Percentiles rank a stretch among this genome's conserved stretches.
phyloP scores from a whole-genome alignment of 140 eudicot species.

The Cichorium intybus region DNA sequence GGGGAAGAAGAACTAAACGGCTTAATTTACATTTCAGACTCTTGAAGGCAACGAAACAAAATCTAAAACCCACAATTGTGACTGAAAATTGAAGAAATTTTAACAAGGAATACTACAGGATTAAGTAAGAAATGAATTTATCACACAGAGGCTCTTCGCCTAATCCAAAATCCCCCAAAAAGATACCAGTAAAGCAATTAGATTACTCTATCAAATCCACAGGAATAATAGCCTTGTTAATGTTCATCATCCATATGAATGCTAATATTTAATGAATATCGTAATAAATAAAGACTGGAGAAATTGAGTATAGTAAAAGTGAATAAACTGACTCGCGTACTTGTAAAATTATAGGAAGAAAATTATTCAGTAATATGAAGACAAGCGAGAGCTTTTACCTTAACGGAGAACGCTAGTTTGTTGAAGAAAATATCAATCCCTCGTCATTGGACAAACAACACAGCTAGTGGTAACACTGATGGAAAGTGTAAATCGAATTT shows the following conservation, averaged over 20 bases:
- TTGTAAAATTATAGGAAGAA: background rate
- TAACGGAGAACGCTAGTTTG: conserved; percentile 17
- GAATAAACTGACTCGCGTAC: conserved; percentile 13
- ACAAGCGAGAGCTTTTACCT: conserved; percentile 15
- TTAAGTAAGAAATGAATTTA: conserved; percentile 23
- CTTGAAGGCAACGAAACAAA: background rate
- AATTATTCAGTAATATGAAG: background rate
- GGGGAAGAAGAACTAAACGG: background rate
- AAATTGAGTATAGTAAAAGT: conserved; percentile 2
- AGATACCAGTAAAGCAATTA: background rate
- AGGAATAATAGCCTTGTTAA: background rate
- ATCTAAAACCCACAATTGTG: conserved; percentile 10
- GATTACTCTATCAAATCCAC: background rate
- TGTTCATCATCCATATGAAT: background rate
- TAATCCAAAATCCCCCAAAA: conserved; percentile 5
- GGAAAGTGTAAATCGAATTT: conserved; percentile 7
- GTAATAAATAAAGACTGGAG: background rate
- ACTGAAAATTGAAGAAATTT: background rate
- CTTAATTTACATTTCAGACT: background rate
- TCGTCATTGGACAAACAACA: conserved; percentile 9
- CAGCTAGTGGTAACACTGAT: background rate
- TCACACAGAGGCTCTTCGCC: conserved; percentile 22
- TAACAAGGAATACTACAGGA: background rate
- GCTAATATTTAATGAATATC: background rate
- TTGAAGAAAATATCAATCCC: conserved; percentile 18